Evolutionary conservation across 2,329 filamentous ascomycete species (phyloP).

Genomic region (Ambrosiella cleistominuta): DNA sequence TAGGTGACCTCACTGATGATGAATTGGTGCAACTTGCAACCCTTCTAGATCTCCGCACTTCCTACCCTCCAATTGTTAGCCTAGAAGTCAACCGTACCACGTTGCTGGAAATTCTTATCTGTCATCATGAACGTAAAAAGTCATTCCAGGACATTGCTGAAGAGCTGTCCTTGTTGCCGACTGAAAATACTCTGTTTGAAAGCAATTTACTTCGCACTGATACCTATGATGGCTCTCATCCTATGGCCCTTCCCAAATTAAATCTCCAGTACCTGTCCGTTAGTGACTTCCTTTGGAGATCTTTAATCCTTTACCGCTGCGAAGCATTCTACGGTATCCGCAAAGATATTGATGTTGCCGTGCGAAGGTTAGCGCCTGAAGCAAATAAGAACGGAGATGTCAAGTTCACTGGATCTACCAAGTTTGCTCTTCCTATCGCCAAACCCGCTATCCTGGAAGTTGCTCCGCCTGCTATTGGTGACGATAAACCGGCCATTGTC

Average conservation of each 20-base stretch:
- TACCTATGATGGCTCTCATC: slow-evolving; percentile 68
- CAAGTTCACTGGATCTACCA: slow-evolving; percentile 68
- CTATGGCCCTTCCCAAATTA: slow-evolving; percentile 79
- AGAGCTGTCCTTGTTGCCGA: slow-evolving; percentile 62
- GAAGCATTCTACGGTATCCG: slow-evolving; percentile 90
- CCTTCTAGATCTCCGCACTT: slow-evolving; percentile 58
- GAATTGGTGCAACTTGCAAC: slow-evolving; percentile 55
- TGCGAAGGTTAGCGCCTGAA: slow-evolving; percentile 64
- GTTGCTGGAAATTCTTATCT: slow-evolving; percentile 54
- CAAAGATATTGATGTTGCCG: slow-evolving; percentile 68
- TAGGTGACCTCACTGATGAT: slow-evolving; percentile 53
- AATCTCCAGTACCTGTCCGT: slow-evolving; percentile 92
- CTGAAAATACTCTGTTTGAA: slow-evolving; percentile 67
- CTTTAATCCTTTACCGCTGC: slow-evolving; percentile 70
- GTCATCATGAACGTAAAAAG: slow-evolving; percentile 55
- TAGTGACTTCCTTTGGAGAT: slow-evolving; percentile 93
- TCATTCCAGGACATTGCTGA: slow-evolving; percentile 68
- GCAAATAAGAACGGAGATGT: slow-evolving; percentile 45
- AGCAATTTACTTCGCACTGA: slow-evolving; percentile 63
- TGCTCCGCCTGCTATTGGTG: slow-evolving; percentile 65
- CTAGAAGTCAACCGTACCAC: slow-evolving; percentile 46
- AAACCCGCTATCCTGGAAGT: slow-evolving; percentile 80
- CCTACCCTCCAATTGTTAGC: slow-evolving; percentile 57
- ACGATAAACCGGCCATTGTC: slow-evolving; percentile 65
- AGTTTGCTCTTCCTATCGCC: slow-evolving; percentile 75